A percentile compares a stretch with the other conserved stretches of the same genome.
These are phyloP conservation scores for Calocera viscosa DNA, from an alignment of 768 basidiomycete genomes.

Conservation along the genomic window DNA sequence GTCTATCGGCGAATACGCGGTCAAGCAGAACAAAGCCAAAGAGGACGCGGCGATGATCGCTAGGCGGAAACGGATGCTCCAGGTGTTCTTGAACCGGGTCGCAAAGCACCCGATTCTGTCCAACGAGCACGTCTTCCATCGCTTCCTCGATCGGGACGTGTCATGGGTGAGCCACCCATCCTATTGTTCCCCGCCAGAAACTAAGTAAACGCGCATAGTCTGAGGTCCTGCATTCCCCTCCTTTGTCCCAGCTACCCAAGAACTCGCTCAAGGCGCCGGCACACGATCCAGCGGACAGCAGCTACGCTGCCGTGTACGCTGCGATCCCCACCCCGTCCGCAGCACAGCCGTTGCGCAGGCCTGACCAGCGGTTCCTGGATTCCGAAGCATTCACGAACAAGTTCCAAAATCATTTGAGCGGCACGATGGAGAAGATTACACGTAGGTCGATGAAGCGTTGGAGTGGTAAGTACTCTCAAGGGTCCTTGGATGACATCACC, in stretches of 20 bases:
- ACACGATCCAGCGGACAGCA: slow-evolving; percentile 79
- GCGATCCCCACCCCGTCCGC: slow-evolving; percentile 82
- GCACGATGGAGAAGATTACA: slow-evolving; percentile 94
- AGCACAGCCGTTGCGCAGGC: slow-evolving; percentile 74
- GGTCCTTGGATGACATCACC: background rate
- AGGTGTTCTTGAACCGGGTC: slow-evolving; percentile 85
- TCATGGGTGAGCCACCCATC: slow-evolving; percentile 58
- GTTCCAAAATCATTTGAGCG: slow-evolving; percentile 81
- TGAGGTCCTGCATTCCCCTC: slow-evolving; percentile 87
- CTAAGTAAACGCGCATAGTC: slow-evolving; percentile 35
- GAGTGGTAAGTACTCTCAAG: slow-evolving; percentile 49
- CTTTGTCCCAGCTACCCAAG: slow-evolving; percentile 82
- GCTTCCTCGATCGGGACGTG: slow-evolving; percentile 89
- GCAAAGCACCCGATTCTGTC: slow-evolving; percentile 88
- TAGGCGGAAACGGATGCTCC: slow-evolving; percentile 82
- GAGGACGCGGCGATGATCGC: slow-evolving; percentile 89
- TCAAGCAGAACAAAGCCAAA: slow-evolving; percentile 92
- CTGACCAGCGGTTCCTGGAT: slow-evolving; percentile 92
- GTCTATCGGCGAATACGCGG: slow-evolving; percentile 88
- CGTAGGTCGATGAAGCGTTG: slow-evolving; percentile 85
- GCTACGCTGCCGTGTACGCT: slow-evolving; percentile 58
- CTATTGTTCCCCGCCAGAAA: background rate
- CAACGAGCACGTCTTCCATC: slow-evolving; percentile 90
- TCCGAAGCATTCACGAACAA: slow-evolving; percentile 93
- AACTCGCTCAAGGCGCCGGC: slow-evolving; percentile 92